Conservation (phyloP, 768 basidiomycete species). For the Xerocomus potaroensis region DNA sequence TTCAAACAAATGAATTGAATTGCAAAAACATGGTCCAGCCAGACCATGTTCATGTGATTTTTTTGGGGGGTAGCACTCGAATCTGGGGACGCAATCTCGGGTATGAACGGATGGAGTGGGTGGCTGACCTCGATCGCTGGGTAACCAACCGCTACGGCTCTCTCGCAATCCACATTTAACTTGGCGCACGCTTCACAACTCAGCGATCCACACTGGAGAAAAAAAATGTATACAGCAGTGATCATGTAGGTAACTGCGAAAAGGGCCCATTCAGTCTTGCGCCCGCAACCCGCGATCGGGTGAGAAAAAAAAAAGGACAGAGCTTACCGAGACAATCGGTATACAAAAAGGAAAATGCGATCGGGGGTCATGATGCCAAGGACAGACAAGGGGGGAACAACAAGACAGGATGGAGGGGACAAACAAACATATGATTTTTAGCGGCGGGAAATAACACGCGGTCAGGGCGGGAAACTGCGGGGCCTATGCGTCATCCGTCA, state of each 20-base stretch:
- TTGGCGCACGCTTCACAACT: conserved; percentile 10
- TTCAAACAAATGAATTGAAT: no score
- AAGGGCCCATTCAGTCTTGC: conserved; percentile 10
- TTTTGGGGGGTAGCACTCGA: not conserved
- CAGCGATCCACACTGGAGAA: not conserved
- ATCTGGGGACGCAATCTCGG: conserved; percentile 3
- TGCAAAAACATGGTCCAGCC: no score
- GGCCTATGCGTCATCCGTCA: conserved; percentile 82
- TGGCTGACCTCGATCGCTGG: not conserved
- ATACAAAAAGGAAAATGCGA: conserved; percentile 11
- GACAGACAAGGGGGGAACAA: no score
- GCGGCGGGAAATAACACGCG: conserved; percentile 10
- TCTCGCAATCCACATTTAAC: no score
- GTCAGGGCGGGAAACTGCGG: no score
- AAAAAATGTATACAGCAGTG: conserved; percentile 19
- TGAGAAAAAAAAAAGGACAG: conserved; percentile 15
- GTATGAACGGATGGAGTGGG: not conserved
- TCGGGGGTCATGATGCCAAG: conserved; percentile 18
- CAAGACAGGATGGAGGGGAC: no score
- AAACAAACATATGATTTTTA: not conserved
- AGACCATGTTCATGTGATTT: conserved; percentile 20
- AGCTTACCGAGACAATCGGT: conserved; percentile 15
- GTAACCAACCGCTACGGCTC: no score
- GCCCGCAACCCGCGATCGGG: conserved; percentile 13
- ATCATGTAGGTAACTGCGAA: conserved; percentile 16